These are phyloP conservation scores for Aspergillus novoparasiticus DNA, from an alignment of 2,329 filamentous ascomycete genomes.

Conservation along the genomic window DNA sequence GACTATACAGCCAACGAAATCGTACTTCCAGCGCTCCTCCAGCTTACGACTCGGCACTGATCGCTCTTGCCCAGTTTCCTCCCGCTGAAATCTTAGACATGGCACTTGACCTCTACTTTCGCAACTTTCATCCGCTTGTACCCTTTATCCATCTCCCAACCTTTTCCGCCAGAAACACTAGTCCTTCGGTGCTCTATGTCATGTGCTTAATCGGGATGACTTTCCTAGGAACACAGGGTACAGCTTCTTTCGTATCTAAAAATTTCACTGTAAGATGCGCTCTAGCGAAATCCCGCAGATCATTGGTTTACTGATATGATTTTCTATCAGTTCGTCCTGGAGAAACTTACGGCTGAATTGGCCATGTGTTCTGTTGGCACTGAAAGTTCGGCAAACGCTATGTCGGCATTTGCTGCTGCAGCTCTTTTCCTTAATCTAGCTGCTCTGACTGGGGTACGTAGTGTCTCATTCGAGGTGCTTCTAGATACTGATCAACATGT, in stretches of 20 bases:
- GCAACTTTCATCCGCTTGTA: constrained; percentile 55
- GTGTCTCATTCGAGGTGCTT: background rate
- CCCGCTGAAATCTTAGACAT: constrained; percentile 58
- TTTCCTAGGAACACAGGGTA: constrained; percentile 55
- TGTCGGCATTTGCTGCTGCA: constrained; percentile 52
- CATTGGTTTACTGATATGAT: constrained; percentile 5
- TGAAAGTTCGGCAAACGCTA: constrained; percentile 43
- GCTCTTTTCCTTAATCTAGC: constrained; percentile 54
- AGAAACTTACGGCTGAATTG: constrained; percentile 47
- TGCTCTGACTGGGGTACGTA: constrained; percentile 48
- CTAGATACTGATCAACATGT: constrained; percentile 11
- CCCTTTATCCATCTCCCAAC: constrained; percentile 58
- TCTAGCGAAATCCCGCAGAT: background rate
- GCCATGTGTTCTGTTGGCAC: constrained; percentile 44
- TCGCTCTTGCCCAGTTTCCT: constrained; percentile 44
- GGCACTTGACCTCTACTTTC: constrained; percentile 56
- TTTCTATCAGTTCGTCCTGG: constrained; percentile 30
- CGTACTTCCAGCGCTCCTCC: constrained; percentile 24
- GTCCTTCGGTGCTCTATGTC: constrained; percentile 50
- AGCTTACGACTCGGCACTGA: constrained; percentile 24
- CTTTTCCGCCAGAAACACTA: constrained; percentile 53
- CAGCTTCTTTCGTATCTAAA: constrained; percentile 51
- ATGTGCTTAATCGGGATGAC: constrained; percentile 59
- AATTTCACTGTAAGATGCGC: constrained; percentile 43
- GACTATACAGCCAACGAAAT: constrained; percentile 19